Evolutionary conservation across 2,329 filamentous ascomycete genomes (phyloP).

Genomic region (Xylariaceae sp.): DNA sequence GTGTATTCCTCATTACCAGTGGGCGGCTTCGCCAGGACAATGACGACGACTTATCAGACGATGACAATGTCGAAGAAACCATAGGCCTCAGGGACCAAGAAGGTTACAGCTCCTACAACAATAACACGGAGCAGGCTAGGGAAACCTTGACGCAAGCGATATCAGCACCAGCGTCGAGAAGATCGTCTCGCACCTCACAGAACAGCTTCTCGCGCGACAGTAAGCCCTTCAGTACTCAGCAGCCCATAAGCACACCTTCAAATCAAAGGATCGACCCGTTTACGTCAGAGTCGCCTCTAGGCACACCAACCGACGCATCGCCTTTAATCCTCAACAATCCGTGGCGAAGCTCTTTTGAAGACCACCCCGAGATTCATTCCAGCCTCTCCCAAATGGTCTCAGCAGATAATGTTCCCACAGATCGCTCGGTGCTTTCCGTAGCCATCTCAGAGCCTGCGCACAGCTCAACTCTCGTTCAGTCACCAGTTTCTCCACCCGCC

Average conservation of each 20-base stretch:
- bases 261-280: conserved; percentile 34
- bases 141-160: conserved; percentile 8
- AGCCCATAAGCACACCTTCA: conserved; percentile 37
- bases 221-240: conserved; percentile 35
- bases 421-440: conserved; percentile 28
- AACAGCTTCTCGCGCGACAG: conserved; percentile 41
- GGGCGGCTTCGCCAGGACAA: conserved; percentile 59
- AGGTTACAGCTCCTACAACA: conserved; percentile 36
- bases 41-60: conserved; percentile 55
- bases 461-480: conserved; percentile 21
- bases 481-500: conserved; percentile 21
- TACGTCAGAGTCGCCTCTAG: conserved; percentile 31
- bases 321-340: conserved; percentile 41
- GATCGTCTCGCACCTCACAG: conserved; percentile 47
- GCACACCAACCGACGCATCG: conserved; percentile 35
- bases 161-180: conserved; percentile 38
- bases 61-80: conserved; percentile 59
- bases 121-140: conserved; percentile 21
- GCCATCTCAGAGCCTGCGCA: conserved; percentile 30
- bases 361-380: conserved; percentile 28
- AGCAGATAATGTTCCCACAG: conserved; percentile 32
- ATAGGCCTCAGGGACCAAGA: conserved; percentile 52
- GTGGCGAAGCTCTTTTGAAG: conserved; percentile 40
- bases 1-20: conserved; percentile 95
- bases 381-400: conserved; percentile 35